Evolutionary conservation across 305 asterid genomes (phyloP).

Genomic region (Euphrasia arctica): DNA sequence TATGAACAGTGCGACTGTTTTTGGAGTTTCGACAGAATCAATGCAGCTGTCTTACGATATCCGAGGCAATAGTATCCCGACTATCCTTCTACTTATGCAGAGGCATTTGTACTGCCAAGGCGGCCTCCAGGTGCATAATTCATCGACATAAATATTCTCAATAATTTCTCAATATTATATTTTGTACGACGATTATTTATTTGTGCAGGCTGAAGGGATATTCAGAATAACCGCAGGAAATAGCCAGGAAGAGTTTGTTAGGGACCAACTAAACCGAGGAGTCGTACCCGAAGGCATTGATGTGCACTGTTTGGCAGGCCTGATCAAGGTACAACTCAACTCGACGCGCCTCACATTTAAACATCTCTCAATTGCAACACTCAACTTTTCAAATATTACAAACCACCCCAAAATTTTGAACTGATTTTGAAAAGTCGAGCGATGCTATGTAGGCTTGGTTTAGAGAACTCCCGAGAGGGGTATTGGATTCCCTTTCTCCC

Average conservation of each 20-base stretch:
- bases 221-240: conserved; percentile 96
- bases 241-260: conserved; percentile 88
- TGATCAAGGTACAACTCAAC: conserved; percentile 60
- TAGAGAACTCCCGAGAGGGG: conserved; percentile 92
- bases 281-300: conserved; percentile 80
- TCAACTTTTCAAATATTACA: too few species aligned
- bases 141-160: too few species aligned
- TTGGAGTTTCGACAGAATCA: conserved; percentile 97
- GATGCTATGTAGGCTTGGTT: conserved; percentile 76
- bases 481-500: conserved; percentile 76
- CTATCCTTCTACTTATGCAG: conserved; percentile 88
- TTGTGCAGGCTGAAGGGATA: conserved; percentile 89
- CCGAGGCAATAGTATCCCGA: conserved; percentile 90
- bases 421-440: neutral
- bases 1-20: conserved; percentile 76
- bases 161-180: too few species aligned
- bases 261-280: conserved; percentile 85
- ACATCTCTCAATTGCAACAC: too few species aligned
- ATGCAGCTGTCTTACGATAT: conserved; percentile 92
- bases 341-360: neutral
- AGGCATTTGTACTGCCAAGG: conserved; percentile 76
- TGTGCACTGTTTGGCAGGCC: conserved; percentile 95
- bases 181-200: neutral
- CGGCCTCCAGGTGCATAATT: conserved; percentile 67
- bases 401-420: neutral